A percentile compares a stretch with the other conserved stretches of the same genome.
Evolutionary conservation across 148 eudicot genomes (phyloP).

Genomic region (Polygonum maritimum): DNA sequence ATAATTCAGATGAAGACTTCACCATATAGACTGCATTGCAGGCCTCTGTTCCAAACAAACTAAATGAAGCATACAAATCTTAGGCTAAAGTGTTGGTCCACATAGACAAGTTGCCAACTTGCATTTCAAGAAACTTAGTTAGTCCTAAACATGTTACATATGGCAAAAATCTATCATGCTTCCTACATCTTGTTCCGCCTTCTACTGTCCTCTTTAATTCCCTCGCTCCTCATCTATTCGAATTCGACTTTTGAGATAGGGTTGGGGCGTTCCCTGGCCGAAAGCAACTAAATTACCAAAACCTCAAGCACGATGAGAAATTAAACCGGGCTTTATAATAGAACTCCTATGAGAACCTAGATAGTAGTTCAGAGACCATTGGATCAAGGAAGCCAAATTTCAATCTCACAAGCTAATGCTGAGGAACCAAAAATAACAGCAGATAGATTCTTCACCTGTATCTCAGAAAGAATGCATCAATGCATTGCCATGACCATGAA

Average conservation of each 20-base stretch:
- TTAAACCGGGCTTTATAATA: background rate
- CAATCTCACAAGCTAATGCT: background rate
- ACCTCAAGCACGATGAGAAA: background rate
- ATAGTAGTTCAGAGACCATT: background rate
- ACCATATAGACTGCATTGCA: background rate
- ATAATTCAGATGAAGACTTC: background rate
- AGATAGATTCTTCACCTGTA: conserved; percentile 27
- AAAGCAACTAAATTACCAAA: background rate
- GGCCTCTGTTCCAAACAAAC: background rate
- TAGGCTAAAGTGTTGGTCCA: background rate
- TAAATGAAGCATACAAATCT: background rate
- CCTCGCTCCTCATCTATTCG: background rate
- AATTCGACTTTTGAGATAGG: background rate
- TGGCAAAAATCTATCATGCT: background rate
- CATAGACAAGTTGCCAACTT: background rate
- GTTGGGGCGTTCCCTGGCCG: background rate
- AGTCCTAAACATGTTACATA: background rate
- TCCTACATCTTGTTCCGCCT: background rate
- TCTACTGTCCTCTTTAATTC: background rate
- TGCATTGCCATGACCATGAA: conserved; percentile 67
- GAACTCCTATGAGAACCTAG: background rate
- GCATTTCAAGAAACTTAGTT: conserved; percentile 1
- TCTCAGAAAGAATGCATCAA: conserved; percentile 53
- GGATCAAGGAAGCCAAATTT: background rate
- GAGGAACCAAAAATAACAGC: background rate